Evolutionary conservation across 768 basidiomycete genomes (phyloP), one percentile per base, ranked within the genome.

Genomic region (Lentinula guzmanii): DNA sequence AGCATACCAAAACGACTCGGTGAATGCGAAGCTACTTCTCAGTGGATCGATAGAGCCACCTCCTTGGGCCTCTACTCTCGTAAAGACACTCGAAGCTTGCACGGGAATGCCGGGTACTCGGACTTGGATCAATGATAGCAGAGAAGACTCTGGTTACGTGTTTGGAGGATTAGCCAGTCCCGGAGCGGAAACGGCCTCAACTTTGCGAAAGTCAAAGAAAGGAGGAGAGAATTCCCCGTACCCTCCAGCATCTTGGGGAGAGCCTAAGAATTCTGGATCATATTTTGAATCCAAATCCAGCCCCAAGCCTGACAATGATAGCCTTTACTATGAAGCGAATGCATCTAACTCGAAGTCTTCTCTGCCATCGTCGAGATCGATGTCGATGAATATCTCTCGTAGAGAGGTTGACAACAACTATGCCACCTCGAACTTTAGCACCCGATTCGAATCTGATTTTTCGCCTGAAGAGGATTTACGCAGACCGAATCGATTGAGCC

Each of bases 1-100:
- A 53, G 95, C 95, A 2, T 97, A 97, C 69, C 70, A 70, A 43
- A 72, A 75, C 33, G 81, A 84, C 2, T 81, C 87, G 58, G 91
- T 95, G 16, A 86, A 88, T 1, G 87, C 80, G 2, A 89, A 88
- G 70, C 81, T 88, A 70, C 83, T 99, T 52, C 59, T 60, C 15
- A 52, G 37, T 24, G 59, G 59, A 18, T 37, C 48, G 16, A 42
- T 60, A 15, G 51, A 39, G 34, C 34, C 35, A 13, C 59, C 59
- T 33, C 50, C 28, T 85, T 99, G 15, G 87, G 85, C 95, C 1
- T 72, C 78, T n/a, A 70, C 79, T 1, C 79, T 99, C 28, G 86
- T 92, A 62, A 81, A 83, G 59, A 87, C 89, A 1, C 77, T 99
- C 42, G 86, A 92, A 55, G 71, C 80, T 9, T 87, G 87, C 65